Conservation (phyloP, 2,329 filamentous ascomycete genomes). For the Cytospora piceicola region DNA sequence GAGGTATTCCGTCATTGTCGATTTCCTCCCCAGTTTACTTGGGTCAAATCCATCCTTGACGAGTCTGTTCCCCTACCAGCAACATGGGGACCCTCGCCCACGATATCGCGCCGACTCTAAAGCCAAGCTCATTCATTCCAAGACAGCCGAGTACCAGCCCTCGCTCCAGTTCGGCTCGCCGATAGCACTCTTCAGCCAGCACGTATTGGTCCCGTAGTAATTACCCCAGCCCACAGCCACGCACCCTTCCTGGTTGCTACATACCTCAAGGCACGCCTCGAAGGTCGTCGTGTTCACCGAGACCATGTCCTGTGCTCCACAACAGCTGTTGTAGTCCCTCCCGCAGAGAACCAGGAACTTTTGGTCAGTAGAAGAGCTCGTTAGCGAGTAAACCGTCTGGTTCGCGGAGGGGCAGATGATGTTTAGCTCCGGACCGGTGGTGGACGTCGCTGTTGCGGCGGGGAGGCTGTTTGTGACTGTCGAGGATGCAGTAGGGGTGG, state of each 20-base stretch:
- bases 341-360: slow-evolving; percentile 42
- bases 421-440: slow-evolving; percentile 4
- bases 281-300: slow-evolving; percentile 35
- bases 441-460: slow-evolving; percentile 27
- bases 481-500: neutral
- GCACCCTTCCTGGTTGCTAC: slow-evolving; percentile 38
- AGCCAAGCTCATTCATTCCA: slow-evolving; percentile 15
- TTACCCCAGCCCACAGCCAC: slow-evolving; percentile 43
- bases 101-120: neutral
- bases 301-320: slow-evolving; percentile 39
- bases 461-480: slow-evolving; percentile 23
- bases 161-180: slow-evolving; percentile 35
- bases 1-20: neutral
- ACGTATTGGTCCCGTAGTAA: slow-evolving; percentile 36
- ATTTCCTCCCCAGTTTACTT: neutral
- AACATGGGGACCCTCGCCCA: neutral
- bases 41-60: neutral
- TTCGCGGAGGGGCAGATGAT: slow-evolving; percentile 42
- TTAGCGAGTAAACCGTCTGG: slow-evolving; percentile 39
- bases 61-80: too few species aligned
- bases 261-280: slow-evolving; percentile 41
- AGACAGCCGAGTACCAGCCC: slow-evolving; percentile 41
- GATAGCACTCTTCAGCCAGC: slow-evolving; percentile 43
- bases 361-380: slow-evolving; percentile 25
- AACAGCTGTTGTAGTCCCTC: slow-evolving; percentile 40